Evolutionary conservation across 768 basidiomycete genomes (phyloP), one percentile per base, ranked within the genome.

Genomic region (Megacollybia marginata): DNA sequence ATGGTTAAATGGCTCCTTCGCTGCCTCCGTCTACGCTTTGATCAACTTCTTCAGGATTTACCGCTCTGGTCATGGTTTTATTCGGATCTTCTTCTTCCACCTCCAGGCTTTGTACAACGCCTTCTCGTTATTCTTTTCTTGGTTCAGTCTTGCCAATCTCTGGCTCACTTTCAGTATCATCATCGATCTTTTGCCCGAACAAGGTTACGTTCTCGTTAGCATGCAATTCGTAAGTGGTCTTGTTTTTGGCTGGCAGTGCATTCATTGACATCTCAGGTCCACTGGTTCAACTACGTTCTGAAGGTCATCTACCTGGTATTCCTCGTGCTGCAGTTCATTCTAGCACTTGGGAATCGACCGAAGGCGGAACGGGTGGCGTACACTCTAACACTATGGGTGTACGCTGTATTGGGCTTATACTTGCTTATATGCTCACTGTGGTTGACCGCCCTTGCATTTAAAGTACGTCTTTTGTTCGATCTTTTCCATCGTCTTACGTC

Each of bases 1-100:
- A 50, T 88, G 86, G 87, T 59, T 88, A 54, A 88, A 88, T 58
- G 85, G 87, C 18, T 85, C 83, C 2, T 85, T 88, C 49, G 82
- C 83, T 46, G 85, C 84, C 12, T 80, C 80, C 4, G 76, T 84
- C 36, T 85, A 85, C 62, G 74, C 82, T 9, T 54, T 86, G 10
- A 75, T 80, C 52, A 83, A 86, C 66, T 87, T 85, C 66, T 80
- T 79, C 70, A 70, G 73, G 51, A 65, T 84, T 6, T 87, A 87
- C 63, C 70, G 71, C 48, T 80, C 78, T n/a, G 71, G 75, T 5
- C 84, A 87, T 53, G 79, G 79, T 28, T 74, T 84, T 51, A 73
- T 85, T 51, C 73, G 85, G 47, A 79, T 88, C 77, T 80, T 88
- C 68, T 83, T 88, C 68, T 79, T 88, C 65, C 85, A 88, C 57